phyloP scores from a whole-genome alignment of 1,284 basidiomycete species.

The Melampsora larici-populina region DNA sequence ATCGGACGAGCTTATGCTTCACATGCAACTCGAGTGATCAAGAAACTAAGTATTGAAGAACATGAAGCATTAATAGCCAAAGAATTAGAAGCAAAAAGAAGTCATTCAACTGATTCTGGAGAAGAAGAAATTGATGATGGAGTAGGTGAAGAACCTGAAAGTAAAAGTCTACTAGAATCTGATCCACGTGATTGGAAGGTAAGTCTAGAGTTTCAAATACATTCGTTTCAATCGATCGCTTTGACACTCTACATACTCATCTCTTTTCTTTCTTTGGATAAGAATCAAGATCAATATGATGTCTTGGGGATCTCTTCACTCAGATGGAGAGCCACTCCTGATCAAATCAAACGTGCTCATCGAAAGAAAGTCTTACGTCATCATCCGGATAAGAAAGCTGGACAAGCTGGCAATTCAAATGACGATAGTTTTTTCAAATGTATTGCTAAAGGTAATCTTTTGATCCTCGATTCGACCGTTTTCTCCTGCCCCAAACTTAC shows the following conservation, averaged over 20 bases:
- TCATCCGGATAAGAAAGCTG: slow-evolving; percentile 98
- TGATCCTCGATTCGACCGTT: neutral
- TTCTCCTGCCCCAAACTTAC: neutral
- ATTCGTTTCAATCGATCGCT: slow-evolving; percentile 24
- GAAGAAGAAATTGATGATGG: slow-evolving; percentile 70
- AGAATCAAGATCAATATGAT: slow-evolving; percentile 98
- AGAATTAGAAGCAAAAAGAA: slow-evolving; percentile 57
- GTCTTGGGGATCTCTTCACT: slow-evolving; percentile 89
- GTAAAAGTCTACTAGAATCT: slow-evolving; percentile 65
- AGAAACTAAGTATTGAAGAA: slow-evolving; percentile 31
- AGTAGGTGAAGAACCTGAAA: slow-evolving; percentile 86
- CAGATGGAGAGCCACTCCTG: slow-evolving; percentile 79
- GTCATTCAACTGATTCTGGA: slow-evolving; percentile 61
- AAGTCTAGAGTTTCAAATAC: slow-evolving; percentile 45
- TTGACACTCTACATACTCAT: slow-evolving; percentile 25
- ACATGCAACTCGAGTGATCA: slow-evolving; percentile 18
- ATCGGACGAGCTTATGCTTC: slow-evolving; percentile 22
- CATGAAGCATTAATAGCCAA: slow-evolving; percentile 26
- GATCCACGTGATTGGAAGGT: slow-evolving; percentile 99
- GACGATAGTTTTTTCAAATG: slow-evolving; percentile 99
- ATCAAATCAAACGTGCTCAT: slow-evolving; percentile 95
- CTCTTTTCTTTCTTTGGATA: neutral
- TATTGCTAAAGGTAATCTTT: slow-evolving; percentile 72
- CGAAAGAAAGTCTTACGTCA: slow-evolving; percentile 98
- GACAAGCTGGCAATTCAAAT: slow-evolving; percentile 68